Base-by-base conservation (phyloP, 352 stramenopile genomes). In the Globisporangium radiosum region DNA sequence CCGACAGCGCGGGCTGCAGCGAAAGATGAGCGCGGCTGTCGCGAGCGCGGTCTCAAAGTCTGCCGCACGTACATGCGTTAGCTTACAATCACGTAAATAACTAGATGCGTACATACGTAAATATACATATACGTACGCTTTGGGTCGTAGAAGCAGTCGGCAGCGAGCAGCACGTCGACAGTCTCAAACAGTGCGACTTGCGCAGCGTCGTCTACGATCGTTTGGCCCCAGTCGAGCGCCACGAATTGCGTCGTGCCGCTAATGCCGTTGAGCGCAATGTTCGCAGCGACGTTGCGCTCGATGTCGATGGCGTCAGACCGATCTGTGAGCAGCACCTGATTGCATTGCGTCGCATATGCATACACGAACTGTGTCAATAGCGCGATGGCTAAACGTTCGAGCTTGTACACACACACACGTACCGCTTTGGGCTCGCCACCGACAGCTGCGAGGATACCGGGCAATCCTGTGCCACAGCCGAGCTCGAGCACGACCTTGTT, bases 71-170 rank as follows among this genome's bases (percentile, higher is more conserved):
- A 2, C 42, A 13, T 45, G 9, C 43, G 19, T 44, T 11, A 42
- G 37, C 25, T 39, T 7, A 57, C 9, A 17, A 25, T 5, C 43
- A 49, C 47, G 19, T 43, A 17, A 4, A 48, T 5, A 33, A 3
- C 1, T 33, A 33, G 25, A 33, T 33, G 37, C 3, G 40, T 25
- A 2, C n/a, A 39, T 53, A 13, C 3, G 40, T 25, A 2, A n/a
- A 39, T 47, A 13, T 33, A 9, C 15, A 25, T 3, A 2, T 33
- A 33, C 25, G 1, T 49, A 86, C 80, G 77, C 74, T 88, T 47
- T 15, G 76, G 85, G 33, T 73, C 72, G 54, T 90, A 90, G 53
- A 90, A 88, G 63, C 80, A 90, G 57, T 90, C 80, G 5, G 80
- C 77, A 3, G 77, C 80, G 33, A 90, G 57, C 19, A 90, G 50